Evolutionary conservation across 2,329 filamentous ascomycete genomes (phyloP), one percentile per base, ranked within the genome.

Genomic region (Hypoxylon rubiginosum): DNA sequence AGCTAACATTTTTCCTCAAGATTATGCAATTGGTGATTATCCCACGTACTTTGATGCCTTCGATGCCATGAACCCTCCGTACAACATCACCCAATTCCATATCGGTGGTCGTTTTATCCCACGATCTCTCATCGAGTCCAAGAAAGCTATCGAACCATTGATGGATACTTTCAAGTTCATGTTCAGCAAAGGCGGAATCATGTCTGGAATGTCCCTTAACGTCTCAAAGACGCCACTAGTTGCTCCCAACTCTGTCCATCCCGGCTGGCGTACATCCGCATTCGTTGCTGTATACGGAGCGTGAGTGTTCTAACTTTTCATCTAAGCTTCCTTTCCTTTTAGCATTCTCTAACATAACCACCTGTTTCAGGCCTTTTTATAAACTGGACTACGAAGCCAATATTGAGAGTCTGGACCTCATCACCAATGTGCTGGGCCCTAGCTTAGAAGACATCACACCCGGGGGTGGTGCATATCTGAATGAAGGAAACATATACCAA

Each of bases 161-260:
- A 68, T 72, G 3, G 65, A 70, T 15, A 76, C 75, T 5, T 72
- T 80, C 17, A 63, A 60, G 5, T 75, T 62, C 50, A 70, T 77
- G 9, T 74, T 71, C 1, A 66, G 62, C 49, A 71, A 69, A 32
- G 74, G 74, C 21, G 74, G 75, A 3, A 59, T 75, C 1, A 61
- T 73, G 10, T 73, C 74, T 11, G 74, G 74, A 28, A 71, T 73
- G 45, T 72, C 72, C 30, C 73, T 76, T 34, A 69, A 72, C 56
- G 74, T 78, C 66, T 63, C 67, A 58, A 53, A 58, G 50, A 13
- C 67, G 66, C 50, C 73, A 28, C 21, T 4, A 24, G 60, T 56
- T 36, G 55, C 48, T 10, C 32, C 64, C 11, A 80, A 79, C 66
- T 72, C 78, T 2, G 78, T 76, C 6, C 66, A 73, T 28, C 79